Evolutionary conservation across 345 rosid species (phyloP).

Genomic region (Salix udensis): DNA sequence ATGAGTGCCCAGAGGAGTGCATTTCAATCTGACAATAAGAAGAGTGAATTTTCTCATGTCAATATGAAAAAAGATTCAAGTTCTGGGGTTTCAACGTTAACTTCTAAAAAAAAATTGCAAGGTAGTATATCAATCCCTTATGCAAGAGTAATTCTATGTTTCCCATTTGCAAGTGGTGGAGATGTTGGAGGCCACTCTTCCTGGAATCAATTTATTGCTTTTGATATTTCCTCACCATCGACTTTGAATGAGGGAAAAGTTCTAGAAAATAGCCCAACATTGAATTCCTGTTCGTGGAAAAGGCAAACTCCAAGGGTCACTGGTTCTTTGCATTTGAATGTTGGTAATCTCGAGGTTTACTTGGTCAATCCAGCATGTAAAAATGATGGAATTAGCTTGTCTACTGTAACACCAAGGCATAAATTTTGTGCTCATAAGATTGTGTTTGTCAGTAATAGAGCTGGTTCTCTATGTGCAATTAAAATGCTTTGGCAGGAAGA

Average conservation of each 20-base stretch:
- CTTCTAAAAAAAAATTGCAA: constrained; percentile 43
- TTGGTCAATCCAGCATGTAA: constrained; percentile 45
- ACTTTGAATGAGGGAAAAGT: constrained; percentile 29
- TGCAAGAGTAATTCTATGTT: constrained; percentile 72
- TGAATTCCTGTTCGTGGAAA: constrained; percentile 38
- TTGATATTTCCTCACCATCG: constrained; percentile 52
- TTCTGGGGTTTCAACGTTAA: constrained; percentile 22
- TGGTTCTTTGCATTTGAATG: constrained; percentile 48
- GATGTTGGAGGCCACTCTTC: constrained; percentile 33
- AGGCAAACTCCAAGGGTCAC: constrained; percentile 36
- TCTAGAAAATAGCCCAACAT: constrained; percentile 15
- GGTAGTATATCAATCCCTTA: constrained; percentile 54
- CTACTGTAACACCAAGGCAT: constrained; percentile 21
- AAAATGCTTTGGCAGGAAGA: constrained; percentile 79
- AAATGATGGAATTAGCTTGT: constrained; percentile 26
- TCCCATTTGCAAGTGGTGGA: constrained; percentile 49
- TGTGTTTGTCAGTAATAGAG: constrained; percentile 44
- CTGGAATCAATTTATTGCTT: constrained; percentile 64
- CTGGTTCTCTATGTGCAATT: constrained; percentile 48
- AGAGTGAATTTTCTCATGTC: constrained; percentile 23
- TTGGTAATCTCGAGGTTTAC: constrained; percentile 55
- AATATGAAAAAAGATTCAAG: constrained; percentile 25
- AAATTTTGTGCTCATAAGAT: constrained; percentile 50
- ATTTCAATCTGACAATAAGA: constrained; percentile 15
- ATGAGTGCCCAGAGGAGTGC: constrained; percentile 20